Conservation (phyloP, 2,329 filamentous ascomycete species). For the Iodosphaeria phyllophila region DNA sequence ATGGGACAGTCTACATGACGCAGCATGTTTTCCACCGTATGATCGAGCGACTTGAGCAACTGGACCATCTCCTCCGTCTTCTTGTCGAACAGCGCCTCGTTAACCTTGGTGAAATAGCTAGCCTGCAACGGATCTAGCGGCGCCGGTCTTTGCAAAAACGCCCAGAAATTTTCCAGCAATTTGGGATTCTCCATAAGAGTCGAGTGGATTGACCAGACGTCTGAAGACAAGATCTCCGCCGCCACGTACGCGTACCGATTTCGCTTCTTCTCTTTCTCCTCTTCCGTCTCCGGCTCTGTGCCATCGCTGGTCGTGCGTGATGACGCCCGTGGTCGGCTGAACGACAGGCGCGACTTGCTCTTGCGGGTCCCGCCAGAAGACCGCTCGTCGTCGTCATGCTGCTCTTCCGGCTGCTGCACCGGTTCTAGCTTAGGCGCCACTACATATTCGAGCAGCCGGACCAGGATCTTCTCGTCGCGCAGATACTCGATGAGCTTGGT, state of each 20-base stretch:
- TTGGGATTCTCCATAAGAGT: slow-evolving; percentile 71
- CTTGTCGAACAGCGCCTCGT: slow-evolving; percentile 91
- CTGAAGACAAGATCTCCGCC: slow-evolving; percentile 83
- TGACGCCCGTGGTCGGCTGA: slow-evolving; percentile 32
- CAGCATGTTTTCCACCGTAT: slow-evolving; percentile 68
- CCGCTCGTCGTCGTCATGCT: slow-evolving; percentile 23
- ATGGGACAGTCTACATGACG: slow-evolving; percentile 93
- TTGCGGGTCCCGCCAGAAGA: too few relatives aligned
- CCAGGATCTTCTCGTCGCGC: slow-evolving; percentile 68
- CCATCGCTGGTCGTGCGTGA: slow-evolving; percentile 28
- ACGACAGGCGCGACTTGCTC: slow-evolving; percentile 20
- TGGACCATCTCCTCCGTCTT: slow-evolving; percentile 96
- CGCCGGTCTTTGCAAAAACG: slow-evolving; percentile 65
- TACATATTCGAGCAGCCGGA: slow-evolving; percentile 79
- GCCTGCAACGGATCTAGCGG: slow-evolving; percentile 86
- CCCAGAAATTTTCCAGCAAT: slow-evolving; percentile 73
- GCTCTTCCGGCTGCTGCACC: slow-evolving; percentile 31
- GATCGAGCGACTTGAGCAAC: slow-evolving; percentile 68
- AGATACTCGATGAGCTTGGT: slow-evolving; percentile 93
- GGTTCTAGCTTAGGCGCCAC: slow-evolving; percentile 55
- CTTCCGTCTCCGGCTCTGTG: slow-evolving; percentile 40
- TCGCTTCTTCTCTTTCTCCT: slow-evolving; percentile 77
- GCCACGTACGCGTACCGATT: slow-evolving; percentile 88
- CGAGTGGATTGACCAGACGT: slow-evolving; percentile 94
- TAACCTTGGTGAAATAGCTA: slow-evolving; percentile 97